These are phyloP conservation scores for Periconia sp. DNA, from an alignment of 2,329 filamentous ascomycete species.

Conservation along the genomic window DNA sequence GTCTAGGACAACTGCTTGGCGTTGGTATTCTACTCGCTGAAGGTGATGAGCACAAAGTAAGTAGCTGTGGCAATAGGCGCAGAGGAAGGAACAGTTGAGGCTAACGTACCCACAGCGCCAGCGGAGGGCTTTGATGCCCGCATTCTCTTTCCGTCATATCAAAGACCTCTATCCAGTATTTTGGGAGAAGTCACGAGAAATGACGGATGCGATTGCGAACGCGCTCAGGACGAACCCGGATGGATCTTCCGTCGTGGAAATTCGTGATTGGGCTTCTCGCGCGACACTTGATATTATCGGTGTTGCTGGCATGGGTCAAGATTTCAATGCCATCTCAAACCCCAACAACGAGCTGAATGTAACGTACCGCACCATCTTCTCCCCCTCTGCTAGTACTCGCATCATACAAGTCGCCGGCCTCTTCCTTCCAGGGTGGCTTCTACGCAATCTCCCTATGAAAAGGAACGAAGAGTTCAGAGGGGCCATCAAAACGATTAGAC, in stretches of 20 bases:
- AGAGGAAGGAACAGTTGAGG: not conserved
- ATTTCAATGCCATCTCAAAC: constrained; percentile 60
- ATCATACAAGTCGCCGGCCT: constrained; percentile 64
- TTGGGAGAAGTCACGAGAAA: constrained; percentile 56
- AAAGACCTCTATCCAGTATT: constrained; percentile 58
- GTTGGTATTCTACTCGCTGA: constrained; percentile 79
- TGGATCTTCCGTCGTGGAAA: constrained; percentile 48
- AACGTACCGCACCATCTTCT: constrained; percentile 60
- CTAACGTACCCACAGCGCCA: constrained; percentile 44
- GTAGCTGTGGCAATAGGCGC: not conserved
- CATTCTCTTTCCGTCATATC: constrained; percentile 58
- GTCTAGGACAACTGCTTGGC: constrained; percentile 70
- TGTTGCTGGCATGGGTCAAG: constrained; percentile 61
- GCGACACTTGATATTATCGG: constrained; percentile 66
- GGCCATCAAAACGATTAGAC: constrained; percentile 53
- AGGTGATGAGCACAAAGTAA: constrained; percentile 83
- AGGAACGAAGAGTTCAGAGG: constrained; percentile 62
- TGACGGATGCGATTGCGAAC: constrained; percentile 43
- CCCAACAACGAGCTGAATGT: constrained; percentile 59
- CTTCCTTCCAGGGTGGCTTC: constrained; percentile 68
- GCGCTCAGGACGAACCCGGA: constrained; percentile 28
- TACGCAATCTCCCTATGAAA: constrained; percentile 69
- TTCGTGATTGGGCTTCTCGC: constrained; percentile 55
- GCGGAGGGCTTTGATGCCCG: constrained; percentile 55
- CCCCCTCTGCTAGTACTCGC: constrained; percentile 56